phyloP scores from a whole-genome alignment of 768 basidiomycete species.

The Pleurotus ostreatus region DNA sequence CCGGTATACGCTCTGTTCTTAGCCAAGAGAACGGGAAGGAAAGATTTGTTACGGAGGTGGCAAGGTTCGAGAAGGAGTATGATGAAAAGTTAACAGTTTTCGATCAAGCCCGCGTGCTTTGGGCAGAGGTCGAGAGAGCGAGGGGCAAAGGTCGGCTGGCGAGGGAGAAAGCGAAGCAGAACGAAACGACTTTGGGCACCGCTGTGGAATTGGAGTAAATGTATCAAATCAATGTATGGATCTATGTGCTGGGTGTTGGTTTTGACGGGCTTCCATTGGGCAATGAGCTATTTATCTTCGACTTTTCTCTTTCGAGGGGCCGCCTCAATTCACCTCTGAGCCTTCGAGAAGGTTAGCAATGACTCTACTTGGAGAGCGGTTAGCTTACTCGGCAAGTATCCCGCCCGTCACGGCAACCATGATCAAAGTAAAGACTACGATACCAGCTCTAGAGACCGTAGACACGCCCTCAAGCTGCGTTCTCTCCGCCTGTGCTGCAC shows the following conservation, averaged over 20 bases:
- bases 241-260: neutral
- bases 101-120: conserved; percentile 46
- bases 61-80: conserved; percentile 46
- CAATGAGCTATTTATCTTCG: too few relatives aligned
- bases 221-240: neutral
- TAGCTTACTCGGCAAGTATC: too few relatives aligned
- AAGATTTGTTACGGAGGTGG: conserved; percentile 42
- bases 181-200: conserved; percentile 8
- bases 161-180: conserved; percentile 52
- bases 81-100: conserved; percentile 45
- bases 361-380: too few relatives aligned
- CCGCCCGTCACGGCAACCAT: conserved; percentile 6
- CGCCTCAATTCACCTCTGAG: too few relatives aligned
- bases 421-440: conserved; percentile 17
- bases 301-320: too few relatives aligned
- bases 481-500: conserved; percentile 13
- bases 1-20: conserved; percentile 43
- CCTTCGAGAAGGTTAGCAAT: too few relatives aligned
- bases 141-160: conserved; percentile 73
- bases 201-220: conserved; percentile 6
- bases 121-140: conserved; percentile 65
- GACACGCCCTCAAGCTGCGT: conserved; percentile 24
- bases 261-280: neutral
- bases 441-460: neutral
- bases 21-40: conserved; percentile 4